Conservation (phyloP, 1,284 basidiomycete species). For the Pseudozyma pruni region DNA sequence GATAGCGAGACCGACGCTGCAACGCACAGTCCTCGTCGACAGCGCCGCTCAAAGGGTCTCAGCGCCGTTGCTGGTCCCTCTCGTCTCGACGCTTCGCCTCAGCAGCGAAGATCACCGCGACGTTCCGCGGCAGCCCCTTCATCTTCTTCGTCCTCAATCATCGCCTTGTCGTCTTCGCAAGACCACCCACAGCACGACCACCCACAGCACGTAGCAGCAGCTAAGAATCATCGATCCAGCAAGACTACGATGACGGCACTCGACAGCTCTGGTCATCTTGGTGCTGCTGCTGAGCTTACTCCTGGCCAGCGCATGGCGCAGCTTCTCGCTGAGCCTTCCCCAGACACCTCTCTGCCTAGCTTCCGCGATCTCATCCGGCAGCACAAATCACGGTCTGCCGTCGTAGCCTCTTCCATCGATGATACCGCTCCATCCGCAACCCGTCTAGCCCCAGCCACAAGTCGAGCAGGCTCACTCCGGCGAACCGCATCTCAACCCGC, state of each 20-base stretch:
- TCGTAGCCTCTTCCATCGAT: not conserved
- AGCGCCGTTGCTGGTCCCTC: constrained; percentile 18
- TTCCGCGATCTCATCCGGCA: constrained; percentile 29
- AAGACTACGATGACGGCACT: not conserved
- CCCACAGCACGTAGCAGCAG: not conserved
- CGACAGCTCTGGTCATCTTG: too few species aligned
- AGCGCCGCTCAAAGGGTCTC: not conserved
- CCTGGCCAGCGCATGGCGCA: constrained; percentile 16
- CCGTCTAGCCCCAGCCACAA: constrained; percentile 3
- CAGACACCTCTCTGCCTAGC: constrained; percentile 34
- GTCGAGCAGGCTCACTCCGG: constrained; percentile 25
- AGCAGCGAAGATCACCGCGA: constrained; percentile 16
- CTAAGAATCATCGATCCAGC: not conserved
- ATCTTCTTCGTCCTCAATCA: constrained; percentile 20
- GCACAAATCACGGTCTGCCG: constrained; percentile 1
- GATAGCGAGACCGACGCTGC: constrained; percentile 25
- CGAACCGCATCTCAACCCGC: constrained; percentile 34
- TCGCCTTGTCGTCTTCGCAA: constrained; percentile 34
- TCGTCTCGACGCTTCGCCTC: constrained; percentile 4
- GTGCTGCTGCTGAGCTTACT: not conserved
- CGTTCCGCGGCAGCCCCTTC: not conserved
- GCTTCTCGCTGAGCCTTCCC: constrained; percentile 28
- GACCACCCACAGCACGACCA: constrained; percentile 11
- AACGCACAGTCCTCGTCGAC: not conserved
- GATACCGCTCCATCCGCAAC: not conserved